Base-by-base conservation (phyloP, 306 rosid genomes). In the Citrullus amarus region DNA sequence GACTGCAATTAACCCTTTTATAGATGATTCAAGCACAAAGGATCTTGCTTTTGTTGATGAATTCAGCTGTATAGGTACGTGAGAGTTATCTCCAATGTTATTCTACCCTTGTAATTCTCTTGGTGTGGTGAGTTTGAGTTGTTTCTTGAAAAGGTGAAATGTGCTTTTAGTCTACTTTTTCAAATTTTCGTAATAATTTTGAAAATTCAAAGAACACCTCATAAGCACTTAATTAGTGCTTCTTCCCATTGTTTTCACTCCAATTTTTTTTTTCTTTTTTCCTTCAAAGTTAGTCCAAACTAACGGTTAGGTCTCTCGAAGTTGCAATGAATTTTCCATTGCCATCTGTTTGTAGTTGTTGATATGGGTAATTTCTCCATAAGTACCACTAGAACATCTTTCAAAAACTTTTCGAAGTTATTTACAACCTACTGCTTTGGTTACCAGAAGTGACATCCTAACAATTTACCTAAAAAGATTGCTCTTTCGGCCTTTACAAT, bases 11-110 rank as follows among this genome's bases (percentile, higher is more conserved):
- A 95, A 95, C 79, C 99, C 99, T 46, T 95, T 95, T 75, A 48
- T 86, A 10, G 93, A 91, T 77, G 91, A 90, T 56, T 87, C 93
- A 51, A 78, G 86, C 76, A 53, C 81, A 25, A 95, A 80, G 80
- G 97, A 95, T 86, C 97, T 88, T 78, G 92, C 86, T 38, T 95
- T 95, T 75, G 97, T 95, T 55, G 97, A 95, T 75, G 97, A 95
- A 82, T 91, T 89, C 83, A 92, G 97, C 87, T 92, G 99, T 88
- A 92, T 95, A 85, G 98, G 98, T 94, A 89, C 20, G 78, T 25
- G 17, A 17, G 41, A 46, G 15, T 6, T 7, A 61, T 62, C 32
- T 54, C 36, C 14, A 34, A 15, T 10, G 51, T 43, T 62, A 15
- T 62, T 6, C 12, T 63, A 16, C 28, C 22, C 48, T 34, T 41